These are phyloP conservation scores for Mallotus repandus DNA, from an alignment of 441 rosid genomes.

Conservation along the genomic window DNA sequence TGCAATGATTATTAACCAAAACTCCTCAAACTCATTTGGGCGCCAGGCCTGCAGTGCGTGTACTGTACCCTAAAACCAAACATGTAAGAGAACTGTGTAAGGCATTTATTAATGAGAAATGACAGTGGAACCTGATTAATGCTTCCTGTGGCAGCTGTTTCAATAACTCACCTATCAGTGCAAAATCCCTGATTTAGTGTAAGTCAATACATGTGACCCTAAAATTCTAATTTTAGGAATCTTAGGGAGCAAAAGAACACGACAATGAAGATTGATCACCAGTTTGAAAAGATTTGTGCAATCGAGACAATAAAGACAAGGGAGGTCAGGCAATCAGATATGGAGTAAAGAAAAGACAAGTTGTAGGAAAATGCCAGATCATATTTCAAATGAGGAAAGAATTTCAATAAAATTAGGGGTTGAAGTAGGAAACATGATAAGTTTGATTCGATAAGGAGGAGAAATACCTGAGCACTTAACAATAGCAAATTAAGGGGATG, in stretches of 20 bases:
- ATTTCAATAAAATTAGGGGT: background rate
- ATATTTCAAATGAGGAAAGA: no score
- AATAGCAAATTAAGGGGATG: background rate
- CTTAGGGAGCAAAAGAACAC: background rate
- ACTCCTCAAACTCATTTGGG: constrained; percentile 26
- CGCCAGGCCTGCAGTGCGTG: constrained; percentile 14
- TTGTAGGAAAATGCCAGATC: no score
- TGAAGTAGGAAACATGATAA: background rate
- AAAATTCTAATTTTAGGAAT: background rate
- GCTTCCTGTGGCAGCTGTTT: background rate
- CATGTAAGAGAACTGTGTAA: background rate
- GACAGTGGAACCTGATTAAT: background rate
- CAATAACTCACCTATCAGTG: background rate
- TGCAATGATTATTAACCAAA: constrained; percentile 20
- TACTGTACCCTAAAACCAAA: constrained; percentile 19
- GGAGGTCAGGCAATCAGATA: no score
- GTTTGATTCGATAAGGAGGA: background rate
- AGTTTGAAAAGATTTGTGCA: background rate
- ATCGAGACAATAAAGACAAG: no score
- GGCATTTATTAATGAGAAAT: background rate
- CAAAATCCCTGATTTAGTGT: background rate
- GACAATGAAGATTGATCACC: no score
- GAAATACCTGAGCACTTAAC: background rate
- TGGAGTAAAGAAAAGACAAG: no score
- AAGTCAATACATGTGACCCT: background rate